Percentiles rank a stretch among this genome's conserved stretches.
Evolutionary conservation across 2,329 filamentous ascomycete genomes (phyloP).

Genomic region (Lachnellula hyalina): DNA sequence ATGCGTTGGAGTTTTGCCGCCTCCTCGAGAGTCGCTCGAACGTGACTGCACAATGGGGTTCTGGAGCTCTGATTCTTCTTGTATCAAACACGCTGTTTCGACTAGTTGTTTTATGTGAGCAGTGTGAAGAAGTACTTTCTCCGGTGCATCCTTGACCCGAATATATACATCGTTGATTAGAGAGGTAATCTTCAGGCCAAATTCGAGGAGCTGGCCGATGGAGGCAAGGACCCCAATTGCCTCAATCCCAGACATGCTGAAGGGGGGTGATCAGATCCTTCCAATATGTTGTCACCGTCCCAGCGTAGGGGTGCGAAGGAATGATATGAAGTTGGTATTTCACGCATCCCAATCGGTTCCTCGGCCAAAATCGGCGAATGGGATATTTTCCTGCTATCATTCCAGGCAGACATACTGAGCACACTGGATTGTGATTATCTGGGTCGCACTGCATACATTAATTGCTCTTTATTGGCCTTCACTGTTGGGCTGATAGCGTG

Average conservation of each 20-base stretch:
- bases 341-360: too few species aligned
- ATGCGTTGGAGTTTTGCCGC: neutral
- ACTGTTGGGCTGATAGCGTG: too few species aligned
- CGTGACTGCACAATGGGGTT: neutral
- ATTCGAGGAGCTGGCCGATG: conserved; percentile 1
- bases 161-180: conserved; percentile 2
- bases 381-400: too few species aligned
- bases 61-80: neutral
- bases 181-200: neutral
- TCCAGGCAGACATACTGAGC: too few species aligned
- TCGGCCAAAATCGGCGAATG: too few species aligned
- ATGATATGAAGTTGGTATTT: too few species aligned
- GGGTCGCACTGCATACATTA: too few species aligned
- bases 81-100: neutral
- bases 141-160: neutral
- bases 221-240: neutral
- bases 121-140: neutral
- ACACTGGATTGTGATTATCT: too few species aligned
- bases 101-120: conserved; percentile 3
- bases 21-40: neutral
- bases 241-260: conserved; percentile 1
- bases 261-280: neutral
- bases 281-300: neutral
- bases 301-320: neutral
- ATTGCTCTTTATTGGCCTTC: too few species aligned